phyloP scores from a whole-genome alignment of 257 asterid genomes.

The Jasminum sambac region DNA sequence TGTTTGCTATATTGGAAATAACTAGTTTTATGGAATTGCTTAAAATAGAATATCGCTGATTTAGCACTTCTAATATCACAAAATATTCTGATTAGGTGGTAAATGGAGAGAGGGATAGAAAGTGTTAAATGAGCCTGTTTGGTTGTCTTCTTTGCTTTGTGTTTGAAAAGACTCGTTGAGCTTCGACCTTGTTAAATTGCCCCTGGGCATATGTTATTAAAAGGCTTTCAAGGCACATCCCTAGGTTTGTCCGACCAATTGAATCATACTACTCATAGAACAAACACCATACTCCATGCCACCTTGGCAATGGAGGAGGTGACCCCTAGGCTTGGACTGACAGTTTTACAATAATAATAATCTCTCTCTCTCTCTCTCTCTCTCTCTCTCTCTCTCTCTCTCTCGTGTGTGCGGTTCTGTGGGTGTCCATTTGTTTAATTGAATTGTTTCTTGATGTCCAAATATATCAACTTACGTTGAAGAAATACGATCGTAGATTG shows the following conservation, averaged over 20 bases:
- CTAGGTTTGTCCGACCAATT: neutral
- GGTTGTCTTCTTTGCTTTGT: neutral
- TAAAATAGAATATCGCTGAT: neutral
- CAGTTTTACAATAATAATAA: neutral
- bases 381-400: neutral
- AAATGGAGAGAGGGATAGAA: neutral
- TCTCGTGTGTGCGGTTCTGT: too few species aligned
- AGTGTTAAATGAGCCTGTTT: neutral
- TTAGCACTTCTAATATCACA: neutral
- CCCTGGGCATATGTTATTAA: neutral
- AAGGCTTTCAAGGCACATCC: neutral
- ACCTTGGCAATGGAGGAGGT: conserved; percentile 1
- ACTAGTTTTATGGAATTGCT: neutral
- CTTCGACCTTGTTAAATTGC: neutral
- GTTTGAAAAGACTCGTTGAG: neutral
- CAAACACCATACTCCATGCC: neutral
- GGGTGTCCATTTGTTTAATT: neutral
- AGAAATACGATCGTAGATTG: neutral
- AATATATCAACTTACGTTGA: too few species aligned
- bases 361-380: neutral
- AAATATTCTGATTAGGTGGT: neutral
- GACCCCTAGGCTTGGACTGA: neutral
- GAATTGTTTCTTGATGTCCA: neutral
- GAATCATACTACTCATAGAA: neutral
- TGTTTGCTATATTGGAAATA: neutral